Evolutionary conservation across 768 basidiomycete species (phyloP).

Genomic region (Pulveroboletus sp.): DNA sequence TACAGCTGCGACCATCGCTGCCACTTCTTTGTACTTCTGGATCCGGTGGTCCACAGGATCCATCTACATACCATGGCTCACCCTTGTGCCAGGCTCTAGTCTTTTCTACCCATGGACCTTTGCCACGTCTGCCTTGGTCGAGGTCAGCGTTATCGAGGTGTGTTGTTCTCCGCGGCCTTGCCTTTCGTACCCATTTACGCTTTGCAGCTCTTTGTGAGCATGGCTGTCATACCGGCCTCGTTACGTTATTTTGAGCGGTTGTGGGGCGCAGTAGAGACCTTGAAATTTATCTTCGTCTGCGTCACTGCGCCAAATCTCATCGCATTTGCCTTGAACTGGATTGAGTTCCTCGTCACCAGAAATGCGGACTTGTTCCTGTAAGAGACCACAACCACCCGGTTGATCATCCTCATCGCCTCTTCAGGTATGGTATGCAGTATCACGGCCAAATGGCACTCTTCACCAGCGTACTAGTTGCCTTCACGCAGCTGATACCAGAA

Average conservation of each 20-base stretch:
- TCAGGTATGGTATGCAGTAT: constrained; percentile 82
- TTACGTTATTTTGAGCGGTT: constrained; percentile 89
- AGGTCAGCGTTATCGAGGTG: constrained; percentile 81
- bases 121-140: constrained; percentile 83
- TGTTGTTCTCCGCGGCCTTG: constrained; percentile 24
- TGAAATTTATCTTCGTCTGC: constrained; percentile 80
- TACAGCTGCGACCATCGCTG: constrained; percentile 53
- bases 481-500: constrained; percentile 96
- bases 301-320: constrained; percentile 84
- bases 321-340: constrained; percentile 82
- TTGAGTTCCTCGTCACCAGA: constrained; percentile 69
- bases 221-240: constrained; percentile 75
- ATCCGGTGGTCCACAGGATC: constrained; percentile 50
- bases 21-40: constrained; percentile 60
- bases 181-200: constrained; percentile 3
- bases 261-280: constrained; percentile 84
- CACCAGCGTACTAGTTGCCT: constrained; percentile 85
- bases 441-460: constrained; percentile 93
- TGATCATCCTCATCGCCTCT: constrained; percentile 11
- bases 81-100: constrained; percentile 75
- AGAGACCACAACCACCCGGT: constrained; percentile 28
- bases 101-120: constrained; percentile 92
- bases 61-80: constrained; percentile 59
- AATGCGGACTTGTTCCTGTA: constrained; percentile 76
- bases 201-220: constrained; percentile 66